Conservation (phyloP, 208 protist species). For the Plasmodiophora brassicae region DNA sequence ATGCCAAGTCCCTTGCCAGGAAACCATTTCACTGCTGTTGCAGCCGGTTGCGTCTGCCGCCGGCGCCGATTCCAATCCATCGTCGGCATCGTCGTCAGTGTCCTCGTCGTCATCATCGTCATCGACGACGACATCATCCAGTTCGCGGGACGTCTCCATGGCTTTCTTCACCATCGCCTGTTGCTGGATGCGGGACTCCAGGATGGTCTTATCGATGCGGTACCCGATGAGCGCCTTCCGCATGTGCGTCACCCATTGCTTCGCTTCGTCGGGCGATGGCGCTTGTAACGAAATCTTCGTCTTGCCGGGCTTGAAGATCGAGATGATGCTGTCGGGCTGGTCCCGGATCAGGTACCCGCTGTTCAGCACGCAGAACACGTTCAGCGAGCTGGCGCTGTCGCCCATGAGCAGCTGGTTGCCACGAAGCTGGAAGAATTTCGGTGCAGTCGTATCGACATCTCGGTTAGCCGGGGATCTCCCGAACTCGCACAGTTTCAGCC, state of each 20-base stretch:
- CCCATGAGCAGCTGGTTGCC: background rate
- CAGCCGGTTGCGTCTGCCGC: no score
- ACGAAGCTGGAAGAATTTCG: background rate
- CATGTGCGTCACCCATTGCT: background rate
- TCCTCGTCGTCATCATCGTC: constrained; percentile 15
- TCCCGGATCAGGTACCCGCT: background rate
- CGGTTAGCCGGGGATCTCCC: no score
- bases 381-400: background rate
- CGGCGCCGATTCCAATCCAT: background rate
- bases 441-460: no score
- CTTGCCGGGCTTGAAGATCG: constrained; percentile 24
- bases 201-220: background rate
- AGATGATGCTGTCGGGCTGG: background rate
- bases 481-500: no score
- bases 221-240: background rate
- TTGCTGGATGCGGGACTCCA: background rate
- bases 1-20: background rate
- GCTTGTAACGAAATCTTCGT: background rate
- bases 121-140: background rate
- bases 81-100: background rate
- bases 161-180: background rate
- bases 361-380: background rate
- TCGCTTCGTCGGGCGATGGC: background rate
- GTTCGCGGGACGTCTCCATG: background rate
- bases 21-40: no score